Percentiles rank a stretch among this genome's conserved stretches.
Evolutionary conservation across 192 early-diverging fungal genomes (phyloP).

Genomic region (Linnemannia elongata): DNA sequence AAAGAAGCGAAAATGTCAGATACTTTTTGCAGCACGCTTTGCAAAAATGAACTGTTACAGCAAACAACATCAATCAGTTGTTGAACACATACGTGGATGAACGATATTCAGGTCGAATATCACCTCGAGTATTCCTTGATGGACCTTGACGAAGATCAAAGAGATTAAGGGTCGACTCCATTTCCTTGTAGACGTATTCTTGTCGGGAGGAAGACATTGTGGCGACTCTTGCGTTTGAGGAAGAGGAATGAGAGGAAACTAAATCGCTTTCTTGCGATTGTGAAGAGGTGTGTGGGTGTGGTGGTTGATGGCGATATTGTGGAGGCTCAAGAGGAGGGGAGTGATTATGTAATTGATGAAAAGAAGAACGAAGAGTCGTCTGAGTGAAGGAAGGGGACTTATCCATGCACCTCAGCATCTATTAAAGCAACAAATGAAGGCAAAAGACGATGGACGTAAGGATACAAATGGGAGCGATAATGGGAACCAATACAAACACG

Average conservation of each 20-base stretch:
- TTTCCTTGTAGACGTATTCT: not conserved
- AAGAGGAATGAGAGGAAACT: not conserved
- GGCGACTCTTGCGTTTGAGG: not conserved
- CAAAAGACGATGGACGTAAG: too few species aligned
- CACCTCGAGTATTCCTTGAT: not conserved
- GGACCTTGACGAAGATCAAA: not conserved
- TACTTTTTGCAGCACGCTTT: too few species aligned
- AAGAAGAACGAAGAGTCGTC: too few species aligned
- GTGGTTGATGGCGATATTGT: not conserved
- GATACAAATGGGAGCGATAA: too few species aligned
- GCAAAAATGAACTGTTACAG: not conserved
- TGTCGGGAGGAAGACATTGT: not conserved
- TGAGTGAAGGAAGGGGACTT: too few species aligned
- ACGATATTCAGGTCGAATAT: not conserved
- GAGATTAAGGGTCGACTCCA: not conserved
- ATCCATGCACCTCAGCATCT: too few species aligned
- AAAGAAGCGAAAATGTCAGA: not conserved
- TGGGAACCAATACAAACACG: too few species aligned
- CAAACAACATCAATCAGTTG: not conserved
- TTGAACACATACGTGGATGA: not conserved
- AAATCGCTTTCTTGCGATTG: not conserved
- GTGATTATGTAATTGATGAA: too few species aligned
- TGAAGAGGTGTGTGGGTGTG: not conserved
- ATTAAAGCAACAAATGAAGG: too few species aligned
- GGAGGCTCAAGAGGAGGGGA: not conserved